Conservation (phyloP, 768 basidiomycete genomes). For the Sistotremastrum niveocremeum region DNA sequence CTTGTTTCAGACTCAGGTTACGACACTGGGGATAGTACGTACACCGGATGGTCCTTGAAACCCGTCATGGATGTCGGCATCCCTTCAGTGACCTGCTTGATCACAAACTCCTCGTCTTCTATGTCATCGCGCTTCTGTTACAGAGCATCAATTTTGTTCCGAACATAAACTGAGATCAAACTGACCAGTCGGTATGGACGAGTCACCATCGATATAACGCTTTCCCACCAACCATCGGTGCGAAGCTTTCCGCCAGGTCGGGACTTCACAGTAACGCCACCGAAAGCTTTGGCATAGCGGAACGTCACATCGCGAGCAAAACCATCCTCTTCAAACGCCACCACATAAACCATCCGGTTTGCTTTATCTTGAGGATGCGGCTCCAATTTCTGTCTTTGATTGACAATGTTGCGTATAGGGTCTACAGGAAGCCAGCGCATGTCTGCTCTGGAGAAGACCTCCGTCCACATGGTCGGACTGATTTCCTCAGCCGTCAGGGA, state of each 20-base stretch:
- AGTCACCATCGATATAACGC: slow-evolving; percentile 44
- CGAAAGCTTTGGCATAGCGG: slow-evolving; percentile 73
- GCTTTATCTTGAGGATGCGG: slow-evolving; percentile 42
- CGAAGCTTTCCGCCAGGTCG: slow-evolving; percentile 53
- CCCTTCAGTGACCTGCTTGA: slow-evolving; percentile 67
- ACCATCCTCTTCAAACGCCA: slow-evolving; percentile 91
- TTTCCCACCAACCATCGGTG: slow-evolving; percentile 71
- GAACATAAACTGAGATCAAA: slow-evolving; percentile 7
- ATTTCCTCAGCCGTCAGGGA: too few species aligned
- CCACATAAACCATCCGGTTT: slow-evolving; percentile 85
- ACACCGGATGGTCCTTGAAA: slow-evolving; percentile 95
- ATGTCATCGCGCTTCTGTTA: slow-evolving; percentile 78
- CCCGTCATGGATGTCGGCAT: slow-evolving; percentile 87
- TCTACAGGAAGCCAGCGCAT: slow-evolving; percentile 89
- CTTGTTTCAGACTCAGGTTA: background rate
- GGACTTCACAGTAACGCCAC: slow-evolving; percentile 67
- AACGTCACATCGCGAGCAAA: slow-evolving; percentile 85
- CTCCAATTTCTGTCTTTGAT: slow-evolving; percentile 72
- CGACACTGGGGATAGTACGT: slow-evolving; percentile 14
- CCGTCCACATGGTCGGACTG: slow-evolving; percentile 92
- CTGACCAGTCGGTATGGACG: slow-evolving; percentile 76
- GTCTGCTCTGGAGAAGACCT: slow-evolving; percentile 90
- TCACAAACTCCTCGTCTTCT: slow-evolving; percentile 81
- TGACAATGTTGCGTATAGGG: slow-evolving; percentile 66
- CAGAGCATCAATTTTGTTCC: slow-evolving; percentile 1